Evolutionary conservation across 192 early-diverging fungal genomes (phyloP), one percentile per base, ranked within the genome.

Genomic region (Radiomyces spectabilis): DNA sequence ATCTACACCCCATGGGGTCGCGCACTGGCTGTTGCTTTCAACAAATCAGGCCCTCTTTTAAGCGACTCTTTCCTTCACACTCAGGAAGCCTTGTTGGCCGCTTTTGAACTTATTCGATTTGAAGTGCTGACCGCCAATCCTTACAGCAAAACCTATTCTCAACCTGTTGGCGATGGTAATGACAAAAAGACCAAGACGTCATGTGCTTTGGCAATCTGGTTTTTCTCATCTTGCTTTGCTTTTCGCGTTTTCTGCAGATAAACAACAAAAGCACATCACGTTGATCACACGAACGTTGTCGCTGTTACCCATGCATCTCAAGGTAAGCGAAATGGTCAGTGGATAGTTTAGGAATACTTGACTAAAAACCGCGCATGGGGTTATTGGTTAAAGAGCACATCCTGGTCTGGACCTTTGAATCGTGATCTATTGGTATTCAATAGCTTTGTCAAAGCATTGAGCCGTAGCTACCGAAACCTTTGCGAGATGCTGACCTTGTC

Each of bases 371-470:
- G n/a, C n/a, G n/a, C n/a, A n/a, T n/a, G n/a, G n/a, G n/a, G n/a
- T n/a, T n/a, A n/a, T n/a, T n/a, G n/a, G n/a, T n/a, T n/a, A 29
- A 39, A 81, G 74, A 75, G 71, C 27, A 55, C 57, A 27, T 43
- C 63, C 22, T 82, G 77, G 77, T 58, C 71, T 52, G 88, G 75
- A 9, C 76, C 78, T 5, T 69, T 83, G 44, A 84, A 68, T 66
- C 76, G 85, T 27, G 87, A 91, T 46, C 53, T 89, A 33, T 68
- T 91, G 26, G 82, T 76, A 12, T 89, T 89, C 68, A 80, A 78
- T 66, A 86, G 85, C 61, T 74, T 85, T 42, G 79, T 71, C n/a
- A 81, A 82, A 50, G 63, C 75, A 0, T 42, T 84, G 22, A 80
- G 70, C 30, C 75, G 80, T n/a, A 72, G 73, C 19, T 71, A 79